Evolutionary conservation across 371 early-diverging fungal species (phyloP).

Genomic region (Massospora cicadina): DNA sequence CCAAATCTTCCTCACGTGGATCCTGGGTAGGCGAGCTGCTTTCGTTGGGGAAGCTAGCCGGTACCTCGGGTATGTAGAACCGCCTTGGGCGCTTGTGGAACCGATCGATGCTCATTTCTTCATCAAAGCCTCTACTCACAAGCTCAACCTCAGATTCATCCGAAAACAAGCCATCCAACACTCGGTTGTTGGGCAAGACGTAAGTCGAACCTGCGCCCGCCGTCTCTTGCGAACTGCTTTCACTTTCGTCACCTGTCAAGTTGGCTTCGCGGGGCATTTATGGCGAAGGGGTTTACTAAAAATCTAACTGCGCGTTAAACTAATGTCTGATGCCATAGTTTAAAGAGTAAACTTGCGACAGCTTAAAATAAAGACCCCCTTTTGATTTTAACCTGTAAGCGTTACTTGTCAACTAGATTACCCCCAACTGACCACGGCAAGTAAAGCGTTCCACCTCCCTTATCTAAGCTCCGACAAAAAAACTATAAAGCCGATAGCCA

Average conservation of each 20-base stretch:
- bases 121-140: background rate
- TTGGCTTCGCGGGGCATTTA: no score
- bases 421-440: no score
- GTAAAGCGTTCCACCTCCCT: no score
- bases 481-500: no score
- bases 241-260: background rate
- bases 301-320: no score
- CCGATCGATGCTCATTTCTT: background rate
- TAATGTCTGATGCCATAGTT: no score
- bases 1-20: background rate
- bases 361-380: no score
- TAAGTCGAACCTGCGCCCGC: background rate
- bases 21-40: background rate
- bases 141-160: background rate
- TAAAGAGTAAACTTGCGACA: no score
- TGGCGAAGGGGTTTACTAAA: no score
- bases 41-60: background rate
- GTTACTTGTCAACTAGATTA: no score
- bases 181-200: background rate
- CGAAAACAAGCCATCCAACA: background rate
- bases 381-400: no score
- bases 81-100: background rate
- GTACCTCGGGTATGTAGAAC: background rate
- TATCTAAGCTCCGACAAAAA: no score
- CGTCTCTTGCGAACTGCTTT: background rate